Evolutionary conservation across 352 stramenopile species (phyloP), one percentile per base, ranked within the genome.

Genomic region (Phytophthora nicotianae): DNA sequence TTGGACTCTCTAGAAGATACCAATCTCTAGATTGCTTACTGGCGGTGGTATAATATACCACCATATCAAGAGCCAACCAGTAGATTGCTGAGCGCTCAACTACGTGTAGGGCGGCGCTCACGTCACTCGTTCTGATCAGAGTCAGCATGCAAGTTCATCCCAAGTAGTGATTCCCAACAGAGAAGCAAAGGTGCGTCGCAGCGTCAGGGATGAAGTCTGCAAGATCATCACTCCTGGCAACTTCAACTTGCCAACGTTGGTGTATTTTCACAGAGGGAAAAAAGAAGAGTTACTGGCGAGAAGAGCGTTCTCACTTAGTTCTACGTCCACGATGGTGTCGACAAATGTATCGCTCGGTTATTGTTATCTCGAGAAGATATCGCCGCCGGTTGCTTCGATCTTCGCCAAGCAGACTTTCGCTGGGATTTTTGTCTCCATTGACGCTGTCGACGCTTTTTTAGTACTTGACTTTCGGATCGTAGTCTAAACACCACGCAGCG

Each of bases 191-290:
- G n/a, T n/a, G n/a, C n/a, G n/a, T n/a, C n/a, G n/a, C n/a, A n/a
- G n/a, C n/a, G n/a, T n/a, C n/a, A n/a, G n/a, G n/a, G n/a, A n/a
- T n/a, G n/a, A n/a, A n/a, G n/a, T n/a, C n/a, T n/a, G n/a, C 29
- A 14, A 24, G 42, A 67, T 50, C 50, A 67, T 56, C 58, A 67
- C 29, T 67, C 51, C 20, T 8, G 14, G n/a, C 24, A 56, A 67
- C 58, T 67, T 67, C 58, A 62, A 61, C 21, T 67, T 58, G 14
- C 10, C 26, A 32, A 32, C 5, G 8, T 32, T 32, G 8, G 5
- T 8, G 26, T 32, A 9, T 8, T 32, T 32, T 9, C 26, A 32
- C 9, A 5, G 2, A 35, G 2, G 8, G 13, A 9, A 35, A 35
- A 35, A 9, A n/a, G n/a, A n/a, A n/a, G n/a, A n/a, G n/a, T n/a